Conservation (phyloP, 2,329 filamentous ascomycete genomes). For the Exophiala oligosperma region DNA sequence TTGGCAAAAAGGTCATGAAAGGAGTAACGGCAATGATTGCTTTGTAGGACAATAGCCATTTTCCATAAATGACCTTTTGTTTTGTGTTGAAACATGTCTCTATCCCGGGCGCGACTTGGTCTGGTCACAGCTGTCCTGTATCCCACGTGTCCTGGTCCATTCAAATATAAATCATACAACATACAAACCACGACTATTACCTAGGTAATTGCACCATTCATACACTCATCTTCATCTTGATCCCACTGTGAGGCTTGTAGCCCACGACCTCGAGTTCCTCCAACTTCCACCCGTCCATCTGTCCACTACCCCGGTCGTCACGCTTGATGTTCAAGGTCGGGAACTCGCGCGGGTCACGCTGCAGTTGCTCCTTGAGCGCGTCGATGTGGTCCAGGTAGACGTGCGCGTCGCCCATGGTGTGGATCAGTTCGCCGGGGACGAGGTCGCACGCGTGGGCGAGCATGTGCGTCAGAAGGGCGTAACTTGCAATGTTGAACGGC, state of each 20-base stretch:
- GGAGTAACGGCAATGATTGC: too few species aligned
- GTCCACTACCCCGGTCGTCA: slow-evolving; percentile 70
- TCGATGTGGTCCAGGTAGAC: slow-evolving; percentile 93
- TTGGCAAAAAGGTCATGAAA: too few species aligned
- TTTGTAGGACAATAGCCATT: too few species aligned
- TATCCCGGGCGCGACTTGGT: too few species aligned
- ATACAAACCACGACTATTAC: too few species aligned
- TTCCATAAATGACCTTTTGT: too few species aligned
- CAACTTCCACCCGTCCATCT: slow-evolving; percentile 87
- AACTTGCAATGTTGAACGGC: slow-evolving; percentile 96
- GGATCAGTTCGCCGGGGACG: slow-evolving; percentile 81
- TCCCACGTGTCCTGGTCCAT: too few species aligned
- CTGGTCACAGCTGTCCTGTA: too few species aligned
- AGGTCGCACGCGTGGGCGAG: slow-evolving; percentile 83
- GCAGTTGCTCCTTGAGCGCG: slow-evolving; percentile 76
- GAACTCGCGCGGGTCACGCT: slow-evolving; percentile 77
- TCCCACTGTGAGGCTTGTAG: slow-evolving; percentile 87
- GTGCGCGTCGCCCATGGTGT: slow-evolving; percentile 98
- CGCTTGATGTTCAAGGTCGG: slow-evolving; percentile 73
- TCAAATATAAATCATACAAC: too few species aligned
- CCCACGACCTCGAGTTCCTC: slow-evolving; percentile 86
- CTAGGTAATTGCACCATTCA: slow-evolving; percentile 36
- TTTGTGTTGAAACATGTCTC: too few species aligned
- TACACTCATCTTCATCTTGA: slow-evolving; percentile 99
- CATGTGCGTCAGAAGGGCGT: slow-evolving; percentile 94